Conservation (phyloP, 2,329 filamentous ascomycete genomes). For the Lachnellula occidentalis region DNA sequence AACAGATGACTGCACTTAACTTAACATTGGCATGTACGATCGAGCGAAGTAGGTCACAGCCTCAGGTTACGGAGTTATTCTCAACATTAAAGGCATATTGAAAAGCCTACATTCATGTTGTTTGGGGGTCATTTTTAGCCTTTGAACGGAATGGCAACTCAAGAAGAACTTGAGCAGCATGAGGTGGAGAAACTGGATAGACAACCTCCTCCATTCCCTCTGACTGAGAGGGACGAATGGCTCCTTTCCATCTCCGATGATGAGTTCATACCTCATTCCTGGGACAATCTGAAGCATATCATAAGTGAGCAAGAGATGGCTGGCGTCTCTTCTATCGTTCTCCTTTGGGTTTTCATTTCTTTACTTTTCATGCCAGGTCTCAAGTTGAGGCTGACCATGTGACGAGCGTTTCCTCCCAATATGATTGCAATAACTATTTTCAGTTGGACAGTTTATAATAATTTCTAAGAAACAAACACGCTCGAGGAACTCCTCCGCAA, state of each 20-base stretch:
- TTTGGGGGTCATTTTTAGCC: no score
- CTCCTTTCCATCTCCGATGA: constrained; percentile 61
- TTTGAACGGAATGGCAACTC: background rate
- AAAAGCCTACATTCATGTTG: no score
- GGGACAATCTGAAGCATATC: constrained; percentile 66
- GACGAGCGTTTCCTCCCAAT: background rate
- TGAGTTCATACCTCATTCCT: constrained; percentile 64
- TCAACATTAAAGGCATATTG: no score
- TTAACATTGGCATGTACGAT: no score
- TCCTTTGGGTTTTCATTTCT: background rate
- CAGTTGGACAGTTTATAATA: background rate
- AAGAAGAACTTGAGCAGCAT: background rate
- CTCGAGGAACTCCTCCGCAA: constrained; percentile 73
- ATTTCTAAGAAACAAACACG: constrained; percentile 44
- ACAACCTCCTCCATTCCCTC: constrained; percentile 48
- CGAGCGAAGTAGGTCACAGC: no score
- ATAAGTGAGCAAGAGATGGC: constrained; percentile 45
- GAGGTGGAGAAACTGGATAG: background rate
- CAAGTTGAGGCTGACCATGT: background rate
- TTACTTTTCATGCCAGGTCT: background rate
- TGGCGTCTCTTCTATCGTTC: background rate
- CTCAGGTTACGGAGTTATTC: no score
- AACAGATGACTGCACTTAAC: no score
- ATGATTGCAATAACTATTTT: background rate
- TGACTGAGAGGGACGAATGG: constrained; percentile 54